Evolutionary conservation across 371 early-diverging fungal species (phyloP).

Genomic region (Mucor racemosus): DNA sequence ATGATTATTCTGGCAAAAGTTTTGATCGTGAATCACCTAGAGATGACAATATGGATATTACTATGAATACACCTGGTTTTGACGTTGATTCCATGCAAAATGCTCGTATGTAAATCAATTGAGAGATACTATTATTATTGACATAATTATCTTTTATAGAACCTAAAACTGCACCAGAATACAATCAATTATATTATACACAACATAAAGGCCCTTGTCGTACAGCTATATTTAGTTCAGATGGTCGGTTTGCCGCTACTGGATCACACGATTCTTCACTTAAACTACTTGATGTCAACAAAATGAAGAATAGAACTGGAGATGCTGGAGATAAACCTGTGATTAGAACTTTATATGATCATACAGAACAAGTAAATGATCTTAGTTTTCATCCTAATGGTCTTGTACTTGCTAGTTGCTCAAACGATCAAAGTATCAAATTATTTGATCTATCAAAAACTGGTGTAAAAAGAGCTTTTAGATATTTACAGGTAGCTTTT

Average conservation of each 20-base stretch:
- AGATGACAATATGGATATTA: constrained; percentile 23
- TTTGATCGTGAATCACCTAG: constrained; percentile 30
- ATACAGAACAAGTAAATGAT: constrained; percentile 81
- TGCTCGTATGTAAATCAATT: constrained; percentile 27
- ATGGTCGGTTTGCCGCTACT: constrained; percentile 85
- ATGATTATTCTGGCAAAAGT: constrained; percentile 35
- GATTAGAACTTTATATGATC: constrained; percentile 89
- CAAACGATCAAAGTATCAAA: constrained; percentile 86
- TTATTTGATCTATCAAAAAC: constrained; percentile 86
- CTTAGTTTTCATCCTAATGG: constrained; percentile 93
- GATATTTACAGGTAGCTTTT: constrained; percentile 74
- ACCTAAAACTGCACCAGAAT: constrained; percentile 48
- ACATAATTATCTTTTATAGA: constrained; percentile 3
- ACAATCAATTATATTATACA: constrained; percentile 57
- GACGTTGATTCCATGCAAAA: constrained; percentile 37
- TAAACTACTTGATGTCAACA: constrained; percentile 86
- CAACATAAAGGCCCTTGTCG: constrained; percentile 61
- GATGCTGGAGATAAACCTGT: constrained; percentile 79
- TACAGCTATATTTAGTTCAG: constrained; percentile 53
- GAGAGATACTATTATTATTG: too few species aligned
- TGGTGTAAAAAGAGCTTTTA: constrained; percentile 81
- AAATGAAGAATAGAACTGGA: constrained; percentile 69
- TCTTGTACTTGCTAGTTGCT: constrained; percentile 84
- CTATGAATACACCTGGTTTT: constrained; percentile 24
- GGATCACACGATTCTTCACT: constrained; percentile 90